Evolutionary conservation across 768 basidiomycete species (phyloP), one percentile per base, ranked within the genome.

Genomic region (Suillus decipiens): DNA sequence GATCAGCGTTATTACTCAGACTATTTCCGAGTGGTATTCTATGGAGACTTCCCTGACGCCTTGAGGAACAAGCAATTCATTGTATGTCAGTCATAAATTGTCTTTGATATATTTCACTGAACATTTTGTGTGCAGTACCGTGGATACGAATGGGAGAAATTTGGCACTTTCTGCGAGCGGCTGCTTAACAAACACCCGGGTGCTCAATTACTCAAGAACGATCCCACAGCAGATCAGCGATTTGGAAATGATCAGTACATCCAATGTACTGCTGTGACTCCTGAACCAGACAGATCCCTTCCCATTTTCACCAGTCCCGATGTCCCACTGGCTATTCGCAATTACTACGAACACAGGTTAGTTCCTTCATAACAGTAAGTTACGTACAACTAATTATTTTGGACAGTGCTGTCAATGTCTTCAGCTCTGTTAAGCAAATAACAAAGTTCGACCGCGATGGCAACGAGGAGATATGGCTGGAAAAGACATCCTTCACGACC

Each of bases 111-210:
- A 62, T 51, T 22, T 22, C 8, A 24, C 24, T 39, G 0, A 37
- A 51, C 12, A 67, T 60, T 64, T 58, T 60, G 31, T 45, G 56
- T 53, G 51, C 53, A 95, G 93, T 96, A 96, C 74, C 93, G 96
- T 51, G 96, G 95, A 1, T 92, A 88, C 70, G 94, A 95, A 70
- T 95, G 92, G 94, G 96, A 99, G 77, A 95, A 93, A 70, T 94
- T 88, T 65, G 89, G 89, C 8, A 85, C 90, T 3, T 94, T 92
- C 79, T 93, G 93, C 76, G 95, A 98, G 74, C 81, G 91, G 42
- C 92, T 97, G 87, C 85, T 95, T 60, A 89, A 87, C 75, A 96
- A 96, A 73, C 92, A 95, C 75, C 89, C 92, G 4, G 88, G 88
- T 24, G 92, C 95, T 5, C 90, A 90, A 62, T 75, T 97, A 11